Percentiles rank a stretch among this genome's conserved stretches.
These are phyloP conservation scores for Plantago coronopus DNA, from an alignment of 305 asterid species.

Conservation along the genomic window DNA sequence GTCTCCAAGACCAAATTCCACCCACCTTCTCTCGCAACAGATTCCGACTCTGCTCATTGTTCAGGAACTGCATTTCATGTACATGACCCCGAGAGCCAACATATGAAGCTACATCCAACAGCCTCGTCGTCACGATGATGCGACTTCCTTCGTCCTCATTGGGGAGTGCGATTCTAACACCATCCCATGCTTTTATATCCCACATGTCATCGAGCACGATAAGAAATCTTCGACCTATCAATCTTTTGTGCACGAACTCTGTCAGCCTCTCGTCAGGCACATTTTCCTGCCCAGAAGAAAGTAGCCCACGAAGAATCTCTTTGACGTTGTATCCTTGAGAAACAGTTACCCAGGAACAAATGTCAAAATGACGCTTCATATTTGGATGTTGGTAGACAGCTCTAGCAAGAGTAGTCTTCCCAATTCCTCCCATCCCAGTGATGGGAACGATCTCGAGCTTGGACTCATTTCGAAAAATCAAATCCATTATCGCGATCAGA, in stretches of 20 bases:
- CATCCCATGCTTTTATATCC: conserved; percentile 1
- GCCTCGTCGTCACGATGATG: too few relatives aligned
- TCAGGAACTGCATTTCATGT: neutral
- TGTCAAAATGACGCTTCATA: neutral
- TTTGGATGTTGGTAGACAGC: neutral
- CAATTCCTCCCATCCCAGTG: conserved; percentile 26
- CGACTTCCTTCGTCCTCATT: neutral
- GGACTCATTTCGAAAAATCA: conserved; percentile 17
- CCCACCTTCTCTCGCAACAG: neutral
- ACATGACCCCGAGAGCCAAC: conserved; percentile 3
- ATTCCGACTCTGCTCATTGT: neutral
- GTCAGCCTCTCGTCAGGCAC: neutral
- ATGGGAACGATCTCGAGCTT: too few relatives aligned
- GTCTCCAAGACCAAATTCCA: neutral
- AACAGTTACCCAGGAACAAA: neutral
- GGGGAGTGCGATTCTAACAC: neutral
- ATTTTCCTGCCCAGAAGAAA: neutral
- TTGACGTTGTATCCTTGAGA: neutral
- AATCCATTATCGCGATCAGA: conserved; percentile 1
- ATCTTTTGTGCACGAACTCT: neutral
- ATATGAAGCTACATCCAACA: neutral
- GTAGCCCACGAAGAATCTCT: neutral
- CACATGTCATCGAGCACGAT: conserved; percentile 2
- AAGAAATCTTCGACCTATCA: neutral
- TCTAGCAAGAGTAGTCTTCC: conserved; percentile 19